phyloP scores from a whole-genome alignment of 2,329 filamentous ascomycete genomes.

The Myriosclerotinia duriaeana region DNA sequence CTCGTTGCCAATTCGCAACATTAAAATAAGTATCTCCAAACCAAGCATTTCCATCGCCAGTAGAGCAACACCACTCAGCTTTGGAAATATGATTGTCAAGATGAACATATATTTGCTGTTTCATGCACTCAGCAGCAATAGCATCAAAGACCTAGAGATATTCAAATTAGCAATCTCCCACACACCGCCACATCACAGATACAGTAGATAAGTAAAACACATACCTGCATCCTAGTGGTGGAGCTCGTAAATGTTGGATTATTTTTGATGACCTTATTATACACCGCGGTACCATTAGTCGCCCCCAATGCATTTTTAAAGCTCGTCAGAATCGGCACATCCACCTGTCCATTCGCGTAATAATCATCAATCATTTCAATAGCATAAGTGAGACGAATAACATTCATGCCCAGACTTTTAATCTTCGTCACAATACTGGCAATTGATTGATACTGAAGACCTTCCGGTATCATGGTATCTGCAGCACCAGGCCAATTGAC shows the following conservation, averaged over 20 bases:
- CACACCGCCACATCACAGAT: too few species aligned
- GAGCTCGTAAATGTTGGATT: slow-evolving; percentile 56
- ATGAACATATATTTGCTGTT: slow-evolving; percentile 57
- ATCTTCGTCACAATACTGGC: slow-evolving; percentile 52
- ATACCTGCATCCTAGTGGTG: slow-evolving; percentile 53
- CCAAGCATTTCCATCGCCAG: slow-evolving; percentile 57
- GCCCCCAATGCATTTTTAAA: slow-evolving; percentile 50
- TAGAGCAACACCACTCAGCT: slow-evolving; percentile 58
- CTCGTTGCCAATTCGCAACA: slow-evolving; percentile 59
- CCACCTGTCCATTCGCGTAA: slow-evolving; percentile 47
- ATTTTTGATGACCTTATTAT: slow-evolving; percentile 53
- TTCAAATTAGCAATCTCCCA: background rate
- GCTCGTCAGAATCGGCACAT: slow-evolving; percentile 48
- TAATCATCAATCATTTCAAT: slow-evolving; percentile 64
- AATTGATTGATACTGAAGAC: slow-evolving; percentile 61
- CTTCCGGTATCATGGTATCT: slow-evolving; percentile 65
- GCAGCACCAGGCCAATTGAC: slow-evolving; percentile 62
- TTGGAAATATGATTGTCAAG: slow-evolving; percentile 62
- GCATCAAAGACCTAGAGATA: slow-evolving; percentile 56
- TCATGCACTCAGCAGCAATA: slow-evolving; percentile 56
- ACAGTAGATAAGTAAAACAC: background rate
- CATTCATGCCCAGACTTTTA: slow-evolving; percentile 61
- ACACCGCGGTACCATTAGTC: slow-evolving; percentile 52
- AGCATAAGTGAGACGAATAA: slow-evolving; percentile 61
- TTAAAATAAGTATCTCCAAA: slow-evolving; percentile 61